phyloP scores from a whole-genome alignment of 2,329 filamentous ascomycete species.

The Gyromitra esculenta region DNA sequence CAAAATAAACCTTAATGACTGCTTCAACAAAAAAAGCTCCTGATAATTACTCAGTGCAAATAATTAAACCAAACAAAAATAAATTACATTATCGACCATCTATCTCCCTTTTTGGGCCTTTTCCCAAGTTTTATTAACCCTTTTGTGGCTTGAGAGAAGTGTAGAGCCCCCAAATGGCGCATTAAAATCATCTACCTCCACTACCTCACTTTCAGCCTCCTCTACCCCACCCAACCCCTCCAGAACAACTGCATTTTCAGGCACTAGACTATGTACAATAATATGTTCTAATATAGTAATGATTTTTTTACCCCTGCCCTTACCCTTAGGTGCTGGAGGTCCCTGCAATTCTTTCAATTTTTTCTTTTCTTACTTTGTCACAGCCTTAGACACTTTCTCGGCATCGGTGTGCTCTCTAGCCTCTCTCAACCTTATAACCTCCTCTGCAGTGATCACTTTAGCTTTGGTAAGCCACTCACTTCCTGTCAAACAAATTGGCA shows the following conservation, averaged over 20 bases:
- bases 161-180: too few species aligned
- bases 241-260: neutral
- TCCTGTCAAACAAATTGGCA: neutral
- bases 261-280: neutral
- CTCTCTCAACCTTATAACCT: neutral
- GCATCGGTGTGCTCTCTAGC: neutral
- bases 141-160: too few species aligned
- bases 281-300: neutral
- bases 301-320: neutral
- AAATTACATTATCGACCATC: too few species aligned
- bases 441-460: neutral
- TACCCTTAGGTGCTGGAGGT: neutral
- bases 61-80: too few species aligned
- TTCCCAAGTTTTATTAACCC: too few species aligned
- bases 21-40: too few species aligned
- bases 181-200: too few species aligned
- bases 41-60: neutral
- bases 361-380: neutral
- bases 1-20: too few species aligned
- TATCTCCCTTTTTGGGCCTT: too few species aligned
- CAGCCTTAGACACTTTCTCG: neutral
- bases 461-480: neutral
- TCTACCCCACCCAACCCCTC: too few species aligned
- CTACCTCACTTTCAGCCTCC: too few species aligned
- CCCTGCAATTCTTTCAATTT: neutral